Conservation (phyloP, 1,284 basidiomycete genomes). For the Malassezia sp. region DNA sequence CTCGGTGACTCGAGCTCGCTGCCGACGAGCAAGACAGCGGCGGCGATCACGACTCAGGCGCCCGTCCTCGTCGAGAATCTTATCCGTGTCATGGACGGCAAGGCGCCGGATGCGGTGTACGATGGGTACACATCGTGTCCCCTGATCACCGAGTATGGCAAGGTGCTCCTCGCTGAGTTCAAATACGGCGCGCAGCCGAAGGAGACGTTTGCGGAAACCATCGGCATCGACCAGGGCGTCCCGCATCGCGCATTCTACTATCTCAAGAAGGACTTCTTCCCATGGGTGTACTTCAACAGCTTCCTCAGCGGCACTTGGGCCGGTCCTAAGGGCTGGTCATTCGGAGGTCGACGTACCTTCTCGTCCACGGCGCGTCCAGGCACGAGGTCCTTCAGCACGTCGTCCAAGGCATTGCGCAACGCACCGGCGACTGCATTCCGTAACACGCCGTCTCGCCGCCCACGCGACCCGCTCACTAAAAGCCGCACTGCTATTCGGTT, state of each 20-base stretch:
- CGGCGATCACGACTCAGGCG: conserved; percentile 79
- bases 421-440: conserved; percentile 15
- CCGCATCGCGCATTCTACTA: conserved; percentile 67
- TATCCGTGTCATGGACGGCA: conserved; percentile 20
- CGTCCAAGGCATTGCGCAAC: background rate
- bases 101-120: conserved; percentile 25
- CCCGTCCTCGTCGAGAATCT: conserved; percentile 88
- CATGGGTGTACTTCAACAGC: conserved; percentile 71
- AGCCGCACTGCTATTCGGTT: conserved; percentile 27
- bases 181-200: conserved; percentile 71
- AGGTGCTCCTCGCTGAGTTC: conserved; percentile 77
- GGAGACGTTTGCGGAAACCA: conserved; percentile 55
- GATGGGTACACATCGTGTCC: conserved; percentile 46
- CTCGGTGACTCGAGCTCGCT: conserved; percentile 80
- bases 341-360: too few species aligned
- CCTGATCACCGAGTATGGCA: conserved; percentile 63
- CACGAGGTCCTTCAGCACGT: conserved; percentile 16
- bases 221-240: conserved; percentile 34
- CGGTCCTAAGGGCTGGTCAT: conserved; percentile 30
- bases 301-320: conserved; percentile 58
- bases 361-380: conserved; percentile 19
- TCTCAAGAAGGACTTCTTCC: conserved; percentile 85
- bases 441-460: conserved; percentile 35
- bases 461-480: conserved; percentile 34
- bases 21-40: conserved; percentile 90